Conservation (phyloP, 192 early-diverging fungal genomes). For the Entomortierella beljakovae region DNA sequence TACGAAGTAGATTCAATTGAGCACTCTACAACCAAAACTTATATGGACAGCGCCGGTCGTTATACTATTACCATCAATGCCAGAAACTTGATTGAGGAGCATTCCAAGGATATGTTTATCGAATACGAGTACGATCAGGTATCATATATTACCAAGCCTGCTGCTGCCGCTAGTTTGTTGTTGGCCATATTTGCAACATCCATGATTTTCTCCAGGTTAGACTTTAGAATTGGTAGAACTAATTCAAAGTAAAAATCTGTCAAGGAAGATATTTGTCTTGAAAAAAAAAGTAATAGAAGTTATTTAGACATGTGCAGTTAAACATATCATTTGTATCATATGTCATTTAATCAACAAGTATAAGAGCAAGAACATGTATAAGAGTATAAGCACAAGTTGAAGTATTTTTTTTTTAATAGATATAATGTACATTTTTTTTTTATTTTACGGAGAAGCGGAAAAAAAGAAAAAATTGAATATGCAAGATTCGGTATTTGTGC, state of each 20-base stretch:
- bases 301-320: no score
- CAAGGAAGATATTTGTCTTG: no score
- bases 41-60: slow-evolving; percentile 94
- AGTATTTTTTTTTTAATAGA: slow-evolving; percentile 1
- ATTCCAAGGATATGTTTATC: slow-evolving; percentile 62
- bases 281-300: slow-evolving; percentile 16
- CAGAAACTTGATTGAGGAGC: slow-evolving; percentile 80
- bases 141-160: slow-evolving; percentile 72
- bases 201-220: slow-evolving; percentile 65
- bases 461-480: no score
- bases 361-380: background rate
- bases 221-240: slow-evolving; percentile 62
- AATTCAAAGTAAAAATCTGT: slow-evolving; percentile 52
- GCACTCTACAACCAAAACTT: slow-evolving; percentile 72
- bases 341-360: background rate
- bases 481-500: no score
- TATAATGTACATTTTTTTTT: slow-evolving; percentile 5
- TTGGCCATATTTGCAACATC: slow-evolving; percentile 68
- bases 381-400: background rate
- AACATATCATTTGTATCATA: no score
- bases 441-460: no score
- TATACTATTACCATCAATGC: slow-evolving; percentile 78
- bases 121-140: slow-evolving; percentile 62
- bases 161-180: slow-evolving; percentile 61
- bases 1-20: slow-evolving; percentile 67